Conservation (phyloP, 352 stramenopile genomes). For the Achlya hypogyna region DNA sequence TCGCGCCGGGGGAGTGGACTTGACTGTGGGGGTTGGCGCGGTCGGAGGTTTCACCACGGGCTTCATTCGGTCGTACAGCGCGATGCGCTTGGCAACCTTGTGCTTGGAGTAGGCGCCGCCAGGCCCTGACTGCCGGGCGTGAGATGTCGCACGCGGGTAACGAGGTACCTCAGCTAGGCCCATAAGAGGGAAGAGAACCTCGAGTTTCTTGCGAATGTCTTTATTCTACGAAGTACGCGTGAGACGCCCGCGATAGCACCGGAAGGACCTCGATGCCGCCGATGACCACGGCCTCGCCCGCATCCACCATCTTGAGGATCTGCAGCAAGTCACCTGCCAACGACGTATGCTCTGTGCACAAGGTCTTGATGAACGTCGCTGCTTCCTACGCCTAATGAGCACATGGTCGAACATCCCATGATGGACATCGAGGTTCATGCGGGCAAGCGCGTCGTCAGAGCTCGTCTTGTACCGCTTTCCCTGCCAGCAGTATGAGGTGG, state of each 20-base stretch:
- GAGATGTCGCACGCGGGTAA: neutral
- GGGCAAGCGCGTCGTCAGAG: neutral
- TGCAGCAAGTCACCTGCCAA: constrained; percentile 49
- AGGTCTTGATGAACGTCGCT: constrained; percentile 34
- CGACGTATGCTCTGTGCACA: constrained; percentile 58
- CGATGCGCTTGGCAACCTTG: constrained; percentile 13
- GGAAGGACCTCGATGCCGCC: constrained; percentile 33
- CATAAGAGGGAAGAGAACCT: constrained; percentile 60
- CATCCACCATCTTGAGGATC: constrained; percentile 69
- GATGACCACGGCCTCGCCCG: constrained; percentile 65
- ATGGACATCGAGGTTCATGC: neutral
- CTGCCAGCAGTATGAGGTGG: no score
- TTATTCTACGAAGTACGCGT: constrained; percentile 32
- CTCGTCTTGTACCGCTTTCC: constrained; percentile 14
- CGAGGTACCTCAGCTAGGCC: constrained; percentile 45
- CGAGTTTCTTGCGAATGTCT: constrained; percentile 51
- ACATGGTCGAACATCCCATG: neutral
- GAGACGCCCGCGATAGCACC: neutral
- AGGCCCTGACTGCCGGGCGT: constrained; percentile 24
- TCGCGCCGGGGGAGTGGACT: neutral
- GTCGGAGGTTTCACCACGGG: no score
- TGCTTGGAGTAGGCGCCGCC: constrained; percentile 47
- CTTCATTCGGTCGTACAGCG: neutral
- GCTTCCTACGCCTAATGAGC: constrained; percentile 29
- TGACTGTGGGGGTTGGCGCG: no score